Evolutionary conservation across 192 early-diverging fungal genomes (phyloP), one percentile per base, ranked within the genome.

Genomic region (Gryganskiella cystojenkinii): DNA sequence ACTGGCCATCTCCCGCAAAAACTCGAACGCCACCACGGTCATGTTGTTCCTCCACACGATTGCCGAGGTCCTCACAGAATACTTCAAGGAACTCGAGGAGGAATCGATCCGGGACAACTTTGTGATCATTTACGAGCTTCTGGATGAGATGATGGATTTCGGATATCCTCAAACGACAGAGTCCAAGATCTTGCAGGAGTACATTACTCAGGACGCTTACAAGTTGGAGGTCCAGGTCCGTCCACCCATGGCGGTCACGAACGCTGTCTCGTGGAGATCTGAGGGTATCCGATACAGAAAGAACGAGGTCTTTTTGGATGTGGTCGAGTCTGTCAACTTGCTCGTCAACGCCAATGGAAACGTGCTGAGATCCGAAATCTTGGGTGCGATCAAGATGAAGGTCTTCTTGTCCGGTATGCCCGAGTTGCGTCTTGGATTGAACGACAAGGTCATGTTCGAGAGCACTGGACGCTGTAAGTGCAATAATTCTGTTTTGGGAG

Each of bases 241-340:
- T 6, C 95, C 95, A 34, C 95, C 98, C 10, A 94, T 95, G 86
- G 92, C 92, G 4, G 97, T 95, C 59, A 99, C 98, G 22, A 95
- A 95, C 30, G 95, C 95, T 1, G 95, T 94, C 46, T 91, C 94
- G 37, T 99, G 96, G 96, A 83, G 98, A 43, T 83, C 94, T 64
- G 92, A 93, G 34, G 97, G 95, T 59, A 97, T 99, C 65, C 91
- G 89, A 68, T 97, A 99, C 82, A 88, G 95, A 64, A 98, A 98
- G 84, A 99, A 99, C 78, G 98, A 99, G 80, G 96, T 93, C 14
- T 99, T 99, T 85, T 85, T 99, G 22, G 98, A 99, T 84, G 97
- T 99, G 22, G 93, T 99, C 56, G 98, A 99, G 80, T 92, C 91
- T 46, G 96, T 99, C 43, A 99, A 99, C 71, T 67, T 98, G 64